Base-by-base conservation (phyloP, 1,139 yeast genomes). In the Suhomyces bolitotheri region DNA sequence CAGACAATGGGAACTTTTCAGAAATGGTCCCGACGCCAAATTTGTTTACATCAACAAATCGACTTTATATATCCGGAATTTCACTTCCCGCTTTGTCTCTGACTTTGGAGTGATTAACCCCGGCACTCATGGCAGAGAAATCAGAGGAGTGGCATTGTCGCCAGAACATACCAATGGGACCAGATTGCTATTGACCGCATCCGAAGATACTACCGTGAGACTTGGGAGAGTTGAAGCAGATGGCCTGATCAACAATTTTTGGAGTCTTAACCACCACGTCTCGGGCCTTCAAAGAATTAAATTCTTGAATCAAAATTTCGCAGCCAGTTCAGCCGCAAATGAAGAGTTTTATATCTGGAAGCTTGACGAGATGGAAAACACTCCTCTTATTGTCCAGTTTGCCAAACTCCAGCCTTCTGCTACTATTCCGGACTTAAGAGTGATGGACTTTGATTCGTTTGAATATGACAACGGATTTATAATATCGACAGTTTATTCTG, bases 111-210 rank as follows among this genome's bases (percentile, higher is more conserved):
- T 68, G 7, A 47, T 70, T 3, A 52, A 57, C 32, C 61, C 68
- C 8, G 97, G 97, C 0, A 73, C 89, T 0, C 97, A 92, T 58
- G 98, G 98, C 0, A 73, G 97, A 45, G 98, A 92, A 57, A 77
- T 84, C 10, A 68, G 95, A 51, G 83, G 76, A 44, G 64, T 83
- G n/a, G 64, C 82, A 0, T 62, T 79, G n/a, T 65, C 73, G 16
- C 57, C 66, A 3, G 38, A 36, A 2, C 39, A 45, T 12, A 25
- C 25, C 0, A 50, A 51, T 41, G 59, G 62, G 40, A 48, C 60
- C 3, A 60, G 59, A 26, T 46, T 76, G 14, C 62, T 83, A 8
- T 73, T 86, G 16, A 80, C 94, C 2, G 97, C 90, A 2, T 82
- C 96, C 0, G 98, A 92, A 57, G 98, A 92, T 53, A 84, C 97